These are phyloP conservation scores for Lipomyces japonicus DNA, from an alignment of 805 yeast genomes.

Conservation along the genomic window DNA sequence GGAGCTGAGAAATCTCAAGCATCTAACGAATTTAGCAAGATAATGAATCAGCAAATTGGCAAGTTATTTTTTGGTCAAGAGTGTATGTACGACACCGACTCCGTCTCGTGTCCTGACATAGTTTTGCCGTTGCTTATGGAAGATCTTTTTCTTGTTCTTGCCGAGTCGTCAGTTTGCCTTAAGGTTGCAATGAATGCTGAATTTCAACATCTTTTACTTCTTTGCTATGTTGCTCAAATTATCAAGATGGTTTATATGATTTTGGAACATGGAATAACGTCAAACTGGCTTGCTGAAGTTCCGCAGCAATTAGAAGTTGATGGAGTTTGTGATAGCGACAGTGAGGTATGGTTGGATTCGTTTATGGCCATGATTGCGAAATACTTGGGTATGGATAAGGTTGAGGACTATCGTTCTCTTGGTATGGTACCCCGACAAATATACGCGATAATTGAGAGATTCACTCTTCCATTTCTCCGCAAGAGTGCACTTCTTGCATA, in stretches of 20 bases:
- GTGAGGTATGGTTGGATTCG: too few species aligned
- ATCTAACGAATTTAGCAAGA: slow-evolving; percentile 1
- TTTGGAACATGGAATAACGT: neutral
- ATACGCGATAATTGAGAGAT: slow-evolving; percentile 24
- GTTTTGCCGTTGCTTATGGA: slow-evolving; percentile 29
- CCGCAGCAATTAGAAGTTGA: neutral
- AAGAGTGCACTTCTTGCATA: slow-evolving; percentile 55
- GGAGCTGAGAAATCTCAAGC: neutral
- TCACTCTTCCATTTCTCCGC: slow-evolving; percentile 62
- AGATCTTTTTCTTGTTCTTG: slow-evolving; percentile 37
- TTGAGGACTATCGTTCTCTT: neutral
- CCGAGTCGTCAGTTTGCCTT: slow-evolving; percentile 42
- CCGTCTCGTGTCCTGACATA: slow-evolving; percentile 24
- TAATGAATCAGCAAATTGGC: slow-evolving; percentile 18
- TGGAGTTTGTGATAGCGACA: neutral
- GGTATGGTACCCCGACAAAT: slow-evolving; percentile 3
- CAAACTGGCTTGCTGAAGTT: neutral
- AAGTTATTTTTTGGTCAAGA: slow-evolving; percentile 26
- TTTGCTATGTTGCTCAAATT: slow-evolving; percentile 52
- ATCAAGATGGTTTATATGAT: slow-evolving; percentile 44
- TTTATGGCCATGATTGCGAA: slow-evolving; percentile 8
- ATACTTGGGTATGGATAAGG: slow-evolving; percentile 1
- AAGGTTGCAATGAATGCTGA: slow-evolving; percentile 44
- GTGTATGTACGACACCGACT: slow-evolving; percentile 27
- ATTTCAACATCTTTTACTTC: slow-evolving; percentile 47